Evolutionary conservation across 2,329 filamentous ascomycete species (phyloP), one percentile per base, ranked within the genome.

Genomic region (Triangularia verruculosa): DNA sequence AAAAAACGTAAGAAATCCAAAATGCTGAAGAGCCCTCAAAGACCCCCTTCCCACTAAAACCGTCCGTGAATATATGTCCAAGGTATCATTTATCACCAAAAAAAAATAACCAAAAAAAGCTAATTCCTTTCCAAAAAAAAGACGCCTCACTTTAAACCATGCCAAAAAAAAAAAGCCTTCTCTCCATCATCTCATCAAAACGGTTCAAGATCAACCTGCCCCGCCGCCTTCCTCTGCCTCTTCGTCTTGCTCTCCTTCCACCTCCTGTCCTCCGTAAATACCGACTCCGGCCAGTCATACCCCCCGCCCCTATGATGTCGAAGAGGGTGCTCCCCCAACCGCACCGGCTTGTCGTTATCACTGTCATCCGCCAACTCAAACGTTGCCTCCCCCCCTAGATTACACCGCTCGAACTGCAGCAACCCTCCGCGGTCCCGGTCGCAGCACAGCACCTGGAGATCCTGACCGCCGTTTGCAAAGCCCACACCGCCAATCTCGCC

Each of bases 401-500:
- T 75, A 61, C 77, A 79, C 17, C 84, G 80, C 68, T 88, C 85
- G 54, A 89, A 79, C 70, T 87, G 82, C 69, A 90, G 74, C 30
- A 92, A 74, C 1, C 90, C 90, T 34, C 90, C 90, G 39, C 90
- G 84, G 61, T 80, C 78, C 39, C 74, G 75, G 70, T 93, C 90
- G 57, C 83, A 84, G 70, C 89, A 91, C 9, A 90, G 82, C 1
- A 92, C 79, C 59, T 86, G 83, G n/a, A 94, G 75, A 61, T 89
- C 85, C 61, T 85, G 82, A 0, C 90, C 91, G 57, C 87, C 86
- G 47, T 88, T 85, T 4, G 87, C 80, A 67, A 93, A 88, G 20
- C 82, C 80, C 3, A 90, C 77, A 17, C 91, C 91, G 7, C 85
- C 89, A 64, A 92, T 85, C 70, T 91, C 88, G 34, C 91, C 90